These are phyloP conservation scores for Epicoccum sorghinum DNA, from an alignment of 2,329 filamentous ascomycete species.

Conservation along the genomic window DNA sequence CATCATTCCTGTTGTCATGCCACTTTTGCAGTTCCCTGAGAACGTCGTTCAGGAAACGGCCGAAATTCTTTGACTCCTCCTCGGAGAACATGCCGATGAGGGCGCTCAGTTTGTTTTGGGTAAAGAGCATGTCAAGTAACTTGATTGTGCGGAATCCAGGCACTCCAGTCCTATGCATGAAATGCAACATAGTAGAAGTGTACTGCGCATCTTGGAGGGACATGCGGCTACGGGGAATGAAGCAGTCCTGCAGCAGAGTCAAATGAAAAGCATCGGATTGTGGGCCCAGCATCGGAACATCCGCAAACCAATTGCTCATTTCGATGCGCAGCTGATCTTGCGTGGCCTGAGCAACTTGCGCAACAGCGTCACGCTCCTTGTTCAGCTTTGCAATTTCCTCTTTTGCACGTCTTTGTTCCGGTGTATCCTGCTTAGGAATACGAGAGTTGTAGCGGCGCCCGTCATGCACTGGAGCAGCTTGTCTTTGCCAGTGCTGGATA, in stretches of 20 bases:
- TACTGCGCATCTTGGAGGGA: constrained; percentile 90
- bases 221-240: constrained; percentile 84
- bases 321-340: constrained; percentile 72
- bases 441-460: constrained; percentile 61
- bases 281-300: constrained; percentile 64
- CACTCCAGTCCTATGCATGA: constrained; percentile 82
- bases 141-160: constrained; percentile 87
- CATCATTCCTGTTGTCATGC: constrained; percentile 74
- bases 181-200: constrained; percentile 83
- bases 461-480: constrained; percentile 58
- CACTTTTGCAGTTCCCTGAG: constrained; percentile 80
- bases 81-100: constrained; percentile 90
- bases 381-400: constrained; percentile 67
- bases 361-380: constrained; percentile 61
- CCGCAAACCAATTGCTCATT: constrained; percentile 78
- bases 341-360: constrained; percentile 55
- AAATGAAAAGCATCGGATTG: constrained; percentile 69
- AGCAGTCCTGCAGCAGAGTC: constrained; percentile 83
- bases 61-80: constrained; percentile 90
- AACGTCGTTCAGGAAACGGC: constrained; percentile 83
- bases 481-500: constrained; percentile 54
- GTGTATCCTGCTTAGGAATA: constrained; percentile 58
- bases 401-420: constrained; percentile 72
- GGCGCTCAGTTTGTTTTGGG: constrained; percentile 76
- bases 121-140: constrained; percentile 83